Conservation (phyloP, 495 filamentous ascomycete species). For the Penicillium parvum region DNA sequence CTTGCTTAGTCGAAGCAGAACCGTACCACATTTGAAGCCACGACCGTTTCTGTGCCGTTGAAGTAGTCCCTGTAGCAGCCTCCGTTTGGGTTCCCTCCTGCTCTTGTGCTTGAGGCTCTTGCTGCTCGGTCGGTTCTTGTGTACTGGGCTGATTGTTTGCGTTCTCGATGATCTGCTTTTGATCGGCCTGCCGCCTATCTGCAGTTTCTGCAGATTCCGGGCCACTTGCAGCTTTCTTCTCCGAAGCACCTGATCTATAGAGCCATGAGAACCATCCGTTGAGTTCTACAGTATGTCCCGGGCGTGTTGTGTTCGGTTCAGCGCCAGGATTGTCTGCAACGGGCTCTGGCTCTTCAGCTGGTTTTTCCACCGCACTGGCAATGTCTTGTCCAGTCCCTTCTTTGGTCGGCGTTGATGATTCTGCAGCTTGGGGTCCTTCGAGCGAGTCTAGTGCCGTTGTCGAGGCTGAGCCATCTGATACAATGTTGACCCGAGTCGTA, state of each 20-base stretch:
- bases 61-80: conserved; percentile 15
- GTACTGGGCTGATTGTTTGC: conserved; percentile 16
- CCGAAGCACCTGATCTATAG: conserved; percentile 24
- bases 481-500: conserved; percentile 49
- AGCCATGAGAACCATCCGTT: conserved; percentile 60
- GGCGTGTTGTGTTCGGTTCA: conserved; percentile 6
- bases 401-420: conserved; percentile 20
- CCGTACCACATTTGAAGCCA: conserved; percentile 50
- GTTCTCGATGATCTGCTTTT: conserved; percentile 18
- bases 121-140: conserved; percentile 11
- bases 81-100: conserved; percentile 1
- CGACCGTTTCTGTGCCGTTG: conserved; percentile 34
- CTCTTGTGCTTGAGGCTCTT: conserved; percentile 16
- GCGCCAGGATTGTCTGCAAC: conserved; percentile 6
- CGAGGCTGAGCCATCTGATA: conserved; percentile 41
- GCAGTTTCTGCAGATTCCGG: conserved; percentile 14
- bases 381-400: conserved; percentile 16
- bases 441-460: conserved; percentile 26
- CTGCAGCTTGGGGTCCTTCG: conserved; percentile 15
- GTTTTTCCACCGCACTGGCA: conserved; percentile 14
- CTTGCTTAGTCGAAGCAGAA: conserved; percentile 24
- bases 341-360: conserved; percentile 13
- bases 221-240: conserved; percentile 4
- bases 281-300: conserved; percentile 27
- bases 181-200: conserved; percentile 15